Percentiles rank a stretch among this genome's conserved stretches.
phyloP scores from a whole-genome alignment of 805 yeast genomes.

The Torulaspora gathmanii region DNA sequence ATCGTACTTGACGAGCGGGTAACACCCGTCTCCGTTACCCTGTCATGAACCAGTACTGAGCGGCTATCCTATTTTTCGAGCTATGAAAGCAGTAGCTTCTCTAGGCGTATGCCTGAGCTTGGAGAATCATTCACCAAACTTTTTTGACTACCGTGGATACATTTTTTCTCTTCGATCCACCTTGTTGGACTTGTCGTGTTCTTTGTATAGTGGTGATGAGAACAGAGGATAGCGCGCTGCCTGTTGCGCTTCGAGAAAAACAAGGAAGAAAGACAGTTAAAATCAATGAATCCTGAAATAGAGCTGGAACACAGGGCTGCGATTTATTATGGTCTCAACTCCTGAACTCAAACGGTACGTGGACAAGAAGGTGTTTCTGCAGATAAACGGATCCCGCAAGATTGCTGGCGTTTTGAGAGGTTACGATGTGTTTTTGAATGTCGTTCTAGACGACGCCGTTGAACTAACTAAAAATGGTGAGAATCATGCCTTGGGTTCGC shows the following conservation, averaged over 20 bases:
- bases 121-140: too few relatives aligned
- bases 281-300: neutral
- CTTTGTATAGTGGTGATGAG: too few relatives aligned
- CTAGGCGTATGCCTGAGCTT: too few relatives aligned
- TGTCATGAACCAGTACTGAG: too few relatives aligned
- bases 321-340: constrained; percentile 47
- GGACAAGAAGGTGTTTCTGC: constrained; percentile 69
- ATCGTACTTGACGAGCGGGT: neutral
- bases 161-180: too few relatives aligned
- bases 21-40: neutral
- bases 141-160: too few relatives aligned
- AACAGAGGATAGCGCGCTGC: too few relatives aligned
- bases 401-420: constrained; percentile 82
- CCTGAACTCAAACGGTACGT: constrained; percentile 64
- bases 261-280: neutral
- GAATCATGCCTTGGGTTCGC: constrained; percentile 56
- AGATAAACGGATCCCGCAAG: constrained; percentile 72
- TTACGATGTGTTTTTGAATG: constrained; percentile 71
- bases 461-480: constrained; percentile 53
- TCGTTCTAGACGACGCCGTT: constrained; percentile 66
- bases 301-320: neutral
- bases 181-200: too few relatives aligned
- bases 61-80: too few relatives aligned
- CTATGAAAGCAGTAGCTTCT: too few relatives aligned
- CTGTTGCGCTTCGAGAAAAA: neutral